Evolutionary conservation across 208 protist species (phyloP), one percentile per base, ranked within the genome.

Genomic region (Wallacemonas collosoma): DNA sequence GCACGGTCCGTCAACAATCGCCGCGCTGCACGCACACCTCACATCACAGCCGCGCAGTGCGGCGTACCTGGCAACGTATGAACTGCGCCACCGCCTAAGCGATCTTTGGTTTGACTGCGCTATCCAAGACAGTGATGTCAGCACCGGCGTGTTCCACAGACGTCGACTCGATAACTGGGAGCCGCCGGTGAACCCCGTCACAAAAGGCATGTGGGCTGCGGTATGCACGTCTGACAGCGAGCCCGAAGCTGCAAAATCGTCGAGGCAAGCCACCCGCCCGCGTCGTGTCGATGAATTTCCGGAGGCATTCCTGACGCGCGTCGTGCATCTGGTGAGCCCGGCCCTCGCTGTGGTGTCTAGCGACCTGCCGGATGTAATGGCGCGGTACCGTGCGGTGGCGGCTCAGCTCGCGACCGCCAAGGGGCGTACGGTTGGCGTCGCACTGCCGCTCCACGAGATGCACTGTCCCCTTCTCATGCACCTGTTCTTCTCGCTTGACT

Each of bases 21-120:
- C 3, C 4, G 63, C 73, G 2, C 48, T 82, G 14, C 40, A 61
- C 1, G 43, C 57, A 6, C 2, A 63, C 8, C 74, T 15, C 53
- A n/a, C 53, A 5, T 15, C 53, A 38, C n/a, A 36, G 53, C 9
- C 11, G 53, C 26, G n/a, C 11, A 36, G n/a, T 7, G 53, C n/a
- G n/a, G 26, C 6, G 26, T 36, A 79, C 36, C 63, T 82, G 60
- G 43, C 60, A 7, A 54, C 67, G 15, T 92, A 88, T 62, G 84
- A 89, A 51, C 36, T 88, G 48, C n/a, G 63, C 14, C 71, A 85
- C 57, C 76, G 75, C 2, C 48, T 93, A 7, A 81, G 75, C 44
- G 81, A 87, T 40, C 74, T 90, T 35, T 89, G 80, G 81, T 84
- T 60, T 48, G 79, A 88, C 58, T 39, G 56, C 12, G 58, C 51